These are phyloP conservation scores for Rhizopogon vinicolor DNA, from an alignment of 768 basidiomycete genomes.

Conservation along the genomic window DNA sequence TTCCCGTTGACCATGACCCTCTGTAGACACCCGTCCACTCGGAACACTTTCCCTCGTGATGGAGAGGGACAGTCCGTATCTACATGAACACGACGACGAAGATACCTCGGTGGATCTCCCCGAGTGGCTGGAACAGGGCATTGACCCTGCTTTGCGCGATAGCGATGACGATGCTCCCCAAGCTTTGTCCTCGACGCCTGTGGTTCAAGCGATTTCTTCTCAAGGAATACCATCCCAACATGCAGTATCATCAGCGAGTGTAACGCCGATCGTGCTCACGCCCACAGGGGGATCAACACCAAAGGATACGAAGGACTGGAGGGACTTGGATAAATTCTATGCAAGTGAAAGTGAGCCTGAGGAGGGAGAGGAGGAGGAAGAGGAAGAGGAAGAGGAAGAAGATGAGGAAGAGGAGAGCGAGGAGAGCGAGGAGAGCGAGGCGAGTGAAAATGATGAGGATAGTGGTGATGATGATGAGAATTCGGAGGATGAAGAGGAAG, in stretches of 20 bases:
- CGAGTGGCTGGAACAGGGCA: constrained; percentile 87
- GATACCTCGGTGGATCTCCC: constrained; percentile 44
- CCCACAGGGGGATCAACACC: constrained; percentile 46
- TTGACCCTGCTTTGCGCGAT: constrained; percentile 73
- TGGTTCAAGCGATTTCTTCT: constrained; percentile 36
- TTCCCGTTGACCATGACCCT: constrained; percentile 22
- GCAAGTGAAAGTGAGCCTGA: constrained; percentile 32
- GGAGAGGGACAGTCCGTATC: constrained; percentile 34
- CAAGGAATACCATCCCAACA: constrained; percentile 20
- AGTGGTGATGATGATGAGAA: constrained; percentile 26
- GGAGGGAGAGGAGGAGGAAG: constrained; percentile 30
- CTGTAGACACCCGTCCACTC: constrained; percentile 36
- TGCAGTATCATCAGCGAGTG: constrained; percentile 24
- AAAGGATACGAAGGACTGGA: constrained; percentile 42
- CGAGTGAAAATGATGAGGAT: constrained; percentile 14
- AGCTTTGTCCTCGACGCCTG: not conserved
- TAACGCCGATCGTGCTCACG: constrained; percentile 51
- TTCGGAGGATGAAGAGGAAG: constrained; percentile 21
- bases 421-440: constrained; percentile 12
- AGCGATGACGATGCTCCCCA: constrained; percentile 46
- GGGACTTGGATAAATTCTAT: constrained; percentile 75
- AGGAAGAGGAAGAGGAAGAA: constrained; percentile 14
- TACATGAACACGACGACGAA: constrained; percentile 35
- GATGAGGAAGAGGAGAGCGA: constrained; percentile 18
- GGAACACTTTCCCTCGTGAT: constrained; percentile 67